These are phyloP conservation scores for Ascodesmis nigricans DNA, from an alignment of 495 filamentous ascomycete genomes.

Conservation along the genomic window DNA sequence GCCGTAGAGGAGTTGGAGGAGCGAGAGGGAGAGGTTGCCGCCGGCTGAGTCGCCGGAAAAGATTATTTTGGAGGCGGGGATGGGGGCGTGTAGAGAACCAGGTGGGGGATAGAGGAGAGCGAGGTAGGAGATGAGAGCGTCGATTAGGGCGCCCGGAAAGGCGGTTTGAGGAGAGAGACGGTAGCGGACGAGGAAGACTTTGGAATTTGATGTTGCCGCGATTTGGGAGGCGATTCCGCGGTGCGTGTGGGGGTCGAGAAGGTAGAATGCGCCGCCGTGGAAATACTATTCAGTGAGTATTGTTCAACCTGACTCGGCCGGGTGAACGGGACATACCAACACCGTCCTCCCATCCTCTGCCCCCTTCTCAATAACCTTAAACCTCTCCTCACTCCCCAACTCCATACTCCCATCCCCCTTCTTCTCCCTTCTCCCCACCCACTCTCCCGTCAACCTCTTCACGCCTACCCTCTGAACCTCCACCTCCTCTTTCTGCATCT, in stretches of 20 bases:
- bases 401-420: slow-evolving; percentile 48
- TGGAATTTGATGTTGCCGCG: slow-evolving; percentile 14
- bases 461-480: slow-evolving; percentile 31
- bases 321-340: slow-evolving; percentile 37
- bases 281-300: slow-evolving; percentile 64
- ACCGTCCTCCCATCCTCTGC: too few species aligned
- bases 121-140: slow-evolving; percentile 65
- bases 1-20: slow-evolving; percentile 54
- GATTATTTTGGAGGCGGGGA: slow-evolving; percentile 48
- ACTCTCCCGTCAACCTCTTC: slow-evolving; percentile 40
- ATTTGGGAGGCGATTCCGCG: slow-evolving; percentile 28
- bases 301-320: slow-evolving; percentile 24
- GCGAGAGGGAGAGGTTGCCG: slow-evolving; percentile 48
- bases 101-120: slow-evolving; percentile 59
- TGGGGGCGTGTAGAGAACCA: slow-evolving; percentile 45
- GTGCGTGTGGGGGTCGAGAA: slow-evolving; percentile 1
- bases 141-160: slow-evolving; percentile 64
- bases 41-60: slow-evolving; percentile 77
- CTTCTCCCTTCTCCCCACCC: slow-evolving; percentile 50
- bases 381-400: too few species aligned
- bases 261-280: slow-evolving; percentile 54
- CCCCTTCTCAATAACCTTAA: too few species aligned
- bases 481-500: slow-evolving; percentile 27
- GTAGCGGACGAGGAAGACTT: slow-evolving; percentile 64
- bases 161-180: slow-evolving; percentile 65